phyloP scores from a whole-genome alignment of 805 yeast species.

The Wickerhamomyces queroliae region DNA sequence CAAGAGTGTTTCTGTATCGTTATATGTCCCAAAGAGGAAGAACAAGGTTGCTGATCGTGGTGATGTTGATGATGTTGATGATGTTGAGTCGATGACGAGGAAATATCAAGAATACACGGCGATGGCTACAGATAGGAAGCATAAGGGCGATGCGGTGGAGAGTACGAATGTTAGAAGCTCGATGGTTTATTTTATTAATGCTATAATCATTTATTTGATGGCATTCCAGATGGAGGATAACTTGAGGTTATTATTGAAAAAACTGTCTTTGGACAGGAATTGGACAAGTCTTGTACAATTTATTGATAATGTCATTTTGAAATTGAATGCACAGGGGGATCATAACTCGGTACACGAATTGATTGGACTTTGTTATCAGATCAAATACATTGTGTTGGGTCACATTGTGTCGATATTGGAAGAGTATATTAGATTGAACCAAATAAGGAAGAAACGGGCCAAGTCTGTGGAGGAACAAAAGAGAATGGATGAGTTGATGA shows the following conservation, averaged over 20 bases:
- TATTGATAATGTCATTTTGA: constrained; percentile 9
- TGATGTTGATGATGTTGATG: neutral
- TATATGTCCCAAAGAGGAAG: neutral
- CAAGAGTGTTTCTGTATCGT: neutral
- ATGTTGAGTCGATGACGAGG: neutral
- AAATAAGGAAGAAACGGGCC: constrained; percentile 1
- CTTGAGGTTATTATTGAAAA: constrained; percentile 9
- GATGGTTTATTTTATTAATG: constrained; percentile 11
- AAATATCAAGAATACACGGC: constrained; percentile 1
- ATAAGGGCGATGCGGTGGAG: constrained; percentile 12
- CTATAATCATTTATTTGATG: constrained; percentile 14
- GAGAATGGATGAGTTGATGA: constrained; percentile 2
- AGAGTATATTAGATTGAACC: constrained; percentile 7
- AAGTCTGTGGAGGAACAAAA: neutral
- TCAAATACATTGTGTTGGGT: constrained; percentile 10
- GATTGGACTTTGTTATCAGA: constrained; percentile 11
- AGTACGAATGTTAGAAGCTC: constrained; percentile 4
- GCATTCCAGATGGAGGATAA: constrained; percentile 18
- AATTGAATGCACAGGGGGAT: constrained; percentile 2
- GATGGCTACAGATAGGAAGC: constrained; percentile 10
- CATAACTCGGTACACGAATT: constrained; percentile 7
- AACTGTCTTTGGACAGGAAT: constrained; percentile 6
- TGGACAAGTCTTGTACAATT: constrained; percentile 15
- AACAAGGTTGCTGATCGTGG: neutral
- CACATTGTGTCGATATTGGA: constrained; percentile 10